Evolutionary conservation across 345 rosid species (phyloP), one percentile per base, ranked within the genome.

Genomic region (Hibiscus syriacus): DNA sequence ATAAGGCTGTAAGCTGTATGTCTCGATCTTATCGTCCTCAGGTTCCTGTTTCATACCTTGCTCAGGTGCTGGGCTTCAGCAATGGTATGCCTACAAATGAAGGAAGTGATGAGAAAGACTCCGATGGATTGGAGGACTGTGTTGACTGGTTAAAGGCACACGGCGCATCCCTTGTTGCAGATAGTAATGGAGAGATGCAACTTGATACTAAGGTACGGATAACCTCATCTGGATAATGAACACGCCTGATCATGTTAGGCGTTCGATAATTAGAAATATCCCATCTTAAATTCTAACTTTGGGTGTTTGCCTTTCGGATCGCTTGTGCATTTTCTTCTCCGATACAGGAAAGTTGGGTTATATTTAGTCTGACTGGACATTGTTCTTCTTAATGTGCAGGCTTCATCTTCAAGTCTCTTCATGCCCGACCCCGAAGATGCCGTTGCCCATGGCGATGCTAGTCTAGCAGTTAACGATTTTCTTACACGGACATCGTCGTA

Each of bases 401-500:
- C 84, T 50, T 87, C 98, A 8, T 75, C 97, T 26, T 81, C 92
- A 62, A 85, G 80, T 60, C 88, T 94, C 26, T 89, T 62, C 81
- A 83, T 94, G 84, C 99, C 99, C 23, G 99, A 91, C 56, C 96
- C 98, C 5, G 99, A 90, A 74, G 99, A 88, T 72, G 97, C 98
- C 0, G 98, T 94, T 20, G 79, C 97, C 55, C 99, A 94, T 53
- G 99, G 99, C 64, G 99, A 94, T 70, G 74, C 86, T 36, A 83
- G 67, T 76, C 92, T 94, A 34, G 99, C 93, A 39, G 98, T 94
- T 53, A 85, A 92, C 50, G 98, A 92, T 79, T 94, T 92, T 77
- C 72, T 94, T 55, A 78, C 97, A 4, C 80, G 98, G 56, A 69
- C 98, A 20, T 70, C 49, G 5, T 77, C 70, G 9, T 71, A 74